These are phyloP conservation scores for Cocos nucifera DNA, from an alignment of 176 grass and related monocot genomes.

Conservation along the genomic window DNA sequence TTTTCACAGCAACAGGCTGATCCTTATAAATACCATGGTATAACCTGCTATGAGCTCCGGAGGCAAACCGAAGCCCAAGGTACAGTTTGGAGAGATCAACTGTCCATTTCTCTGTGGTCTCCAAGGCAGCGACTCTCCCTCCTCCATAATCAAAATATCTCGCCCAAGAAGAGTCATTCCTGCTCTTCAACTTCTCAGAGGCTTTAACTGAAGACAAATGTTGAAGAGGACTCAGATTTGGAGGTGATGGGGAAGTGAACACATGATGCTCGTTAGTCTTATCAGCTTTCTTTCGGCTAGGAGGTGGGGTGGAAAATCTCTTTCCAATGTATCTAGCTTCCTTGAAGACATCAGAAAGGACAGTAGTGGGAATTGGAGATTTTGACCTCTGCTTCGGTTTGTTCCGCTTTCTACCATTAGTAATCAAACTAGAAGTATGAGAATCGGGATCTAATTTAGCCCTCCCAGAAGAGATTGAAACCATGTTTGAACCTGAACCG, in stretches of 20 bases:
- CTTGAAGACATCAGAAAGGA: slow-evolving; percentile 50
- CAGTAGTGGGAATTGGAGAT: slow-evolving; percentile 45
- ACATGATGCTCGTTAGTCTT: neutral
- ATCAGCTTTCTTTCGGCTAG: slow-evolving; percentile 26
- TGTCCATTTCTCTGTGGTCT: slow-evolving; percentile 39
- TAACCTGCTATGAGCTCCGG: slow-evolving; percentile 63
- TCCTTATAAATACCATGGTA: slow-evolving; percentile 76
- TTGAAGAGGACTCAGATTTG: neutral
- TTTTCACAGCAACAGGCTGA: slow-evolving; percentile 66
- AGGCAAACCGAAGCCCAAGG: slow-evolving; percentile 56
- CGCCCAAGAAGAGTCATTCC: slow-evolving; percentile 38
- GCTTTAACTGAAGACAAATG: slow-evolving; percentile 2
- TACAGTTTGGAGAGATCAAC: slow-evolving; percentile 66
- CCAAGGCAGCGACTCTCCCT: slow-evolving; percentile 35
- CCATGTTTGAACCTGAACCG: slow-evolving; percentile 29
- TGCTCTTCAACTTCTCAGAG: slow-evolving; percentile 35
- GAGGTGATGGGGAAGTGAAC: slow-evolving; percentile 6
- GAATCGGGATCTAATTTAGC: slow-evolving; percentile 1
- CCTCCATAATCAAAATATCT: slow-evolving; percentile 29
- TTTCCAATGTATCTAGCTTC: slow-evolving; percentile 54
- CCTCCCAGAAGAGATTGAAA: slow-evolving; percentile 24
- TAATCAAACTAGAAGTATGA: slow-evolving; percentile 1
- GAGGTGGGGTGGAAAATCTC: slow-evolving; percentile 70
- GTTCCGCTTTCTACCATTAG: neutral
- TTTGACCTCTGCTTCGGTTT: slow-evolving; percentile 37